phyloP scores from a whole-genome alignment of 2,329 filamentous ascomycete species.

The Uncinocarpus reesii region DNA sequence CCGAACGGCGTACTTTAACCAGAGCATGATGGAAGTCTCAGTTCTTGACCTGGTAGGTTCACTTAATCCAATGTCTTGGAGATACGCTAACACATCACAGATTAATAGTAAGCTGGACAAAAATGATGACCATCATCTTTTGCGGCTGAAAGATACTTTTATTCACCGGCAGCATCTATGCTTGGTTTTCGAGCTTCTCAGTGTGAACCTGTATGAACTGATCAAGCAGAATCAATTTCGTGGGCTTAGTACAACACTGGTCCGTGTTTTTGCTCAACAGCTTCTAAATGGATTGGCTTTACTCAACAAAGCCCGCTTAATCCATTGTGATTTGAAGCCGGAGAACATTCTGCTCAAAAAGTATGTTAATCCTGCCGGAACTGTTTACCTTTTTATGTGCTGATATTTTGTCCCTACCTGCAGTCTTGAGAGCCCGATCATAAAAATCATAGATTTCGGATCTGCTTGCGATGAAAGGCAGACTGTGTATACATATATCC shows the following conservation, averaged over 20 bases:
- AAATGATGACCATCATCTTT: conserved; percentile 93
- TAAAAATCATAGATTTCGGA: conserved; percentile 99
- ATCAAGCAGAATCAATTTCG: conserved; percentile 99
- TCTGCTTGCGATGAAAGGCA: conserved; percentile 97
- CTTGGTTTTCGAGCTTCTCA: conserved; percentile 88
- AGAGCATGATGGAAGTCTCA: conserved; percentile 99
- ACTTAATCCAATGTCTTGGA: conserved; percentile 19
- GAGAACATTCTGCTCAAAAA: conserved; percentile 98
- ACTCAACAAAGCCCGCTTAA: conserved; percentile 89
- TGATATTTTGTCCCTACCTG: not conserved
- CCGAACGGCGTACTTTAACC: conserved; percentile 96
- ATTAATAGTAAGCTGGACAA: conserved; percentile 98
- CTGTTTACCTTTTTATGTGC: conserved; percentile 1
- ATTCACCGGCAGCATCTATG: conserved; percentile 96
- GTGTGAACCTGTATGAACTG: conserved; percentile 94
- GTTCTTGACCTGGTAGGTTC: conserved; percentile 74
- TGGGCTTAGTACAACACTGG: conserved; percentile 88
- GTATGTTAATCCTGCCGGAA: conserved; percentile 31
- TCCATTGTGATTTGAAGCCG: conserved; percentile 96
- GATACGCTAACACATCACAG: conserved; percentile 37
- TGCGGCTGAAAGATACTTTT: conserved; percentile 93
- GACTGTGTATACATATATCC: conserved; percentile 98
- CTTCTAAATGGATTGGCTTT: conserved; percentile 83
- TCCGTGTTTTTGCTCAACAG: conserved; percentile 95
- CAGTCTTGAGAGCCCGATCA: conserved; percentile 89